phyloP scores from a whole-genome alignment of 305 asterid species.

The Solanum hybrid region DNA sequence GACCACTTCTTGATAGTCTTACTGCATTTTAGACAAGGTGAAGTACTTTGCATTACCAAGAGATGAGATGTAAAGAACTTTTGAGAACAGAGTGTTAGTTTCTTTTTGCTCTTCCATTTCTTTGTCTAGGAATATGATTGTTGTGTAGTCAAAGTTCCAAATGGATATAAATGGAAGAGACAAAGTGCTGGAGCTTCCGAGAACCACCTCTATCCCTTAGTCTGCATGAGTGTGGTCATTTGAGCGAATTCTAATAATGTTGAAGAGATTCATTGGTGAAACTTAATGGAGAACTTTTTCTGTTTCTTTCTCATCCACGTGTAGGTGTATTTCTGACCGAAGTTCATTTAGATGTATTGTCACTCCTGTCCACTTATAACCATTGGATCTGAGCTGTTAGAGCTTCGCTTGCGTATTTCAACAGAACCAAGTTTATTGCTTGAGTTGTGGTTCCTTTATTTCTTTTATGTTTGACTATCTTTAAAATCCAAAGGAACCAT shows the following conservation, averaged over 20 bases:
- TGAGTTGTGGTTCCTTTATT: neutral
- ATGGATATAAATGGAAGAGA: neutral
- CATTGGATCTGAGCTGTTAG: neutral
- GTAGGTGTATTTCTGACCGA: neutral
- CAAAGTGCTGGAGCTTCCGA: neutral
- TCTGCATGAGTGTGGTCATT: neutral
- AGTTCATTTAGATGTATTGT: neutral
- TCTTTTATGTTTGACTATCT: neutral
- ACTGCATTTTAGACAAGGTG: neutral
- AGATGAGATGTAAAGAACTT: neutral
- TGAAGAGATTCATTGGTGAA: neutral
- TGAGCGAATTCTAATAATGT: neutral
- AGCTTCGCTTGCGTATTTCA: neutral
- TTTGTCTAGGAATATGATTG: neutral
- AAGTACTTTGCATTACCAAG: neutral
- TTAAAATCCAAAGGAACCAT: neutral
- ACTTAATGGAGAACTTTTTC: neutral
- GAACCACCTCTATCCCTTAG: neutral
- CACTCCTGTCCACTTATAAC: neutral
- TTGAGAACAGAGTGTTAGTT: neutral
- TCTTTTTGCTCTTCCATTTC: neutral
- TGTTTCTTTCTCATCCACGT: neutral
- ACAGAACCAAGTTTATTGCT: neutral
- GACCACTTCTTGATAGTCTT: neutral
- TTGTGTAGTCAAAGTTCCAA: neutral